Evolutionary conservation across 108 stramenopile genomes (phyloP).

Genomic region (Cyclotella choctawhatcheeana): DNA sequence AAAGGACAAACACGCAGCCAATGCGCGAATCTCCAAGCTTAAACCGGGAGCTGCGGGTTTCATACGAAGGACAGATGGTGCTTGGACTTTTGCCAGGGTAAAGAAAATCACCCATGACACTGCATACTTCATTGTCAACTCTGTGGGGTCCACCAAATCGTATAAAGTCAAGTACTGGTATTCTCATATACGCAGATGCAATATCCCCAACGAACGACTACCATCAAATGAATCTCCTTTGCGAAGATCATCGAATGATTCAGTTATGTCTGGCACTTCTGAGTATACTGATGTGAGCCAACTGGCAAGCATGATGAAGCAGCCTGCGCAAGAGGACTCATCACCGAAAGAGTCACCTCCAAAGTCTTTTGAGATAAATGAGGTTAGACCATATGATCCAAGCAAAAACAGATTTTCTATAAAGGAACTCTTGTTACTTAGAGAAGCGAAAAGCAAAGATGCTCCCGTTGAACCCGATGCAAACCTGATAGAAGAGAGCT

Average conservation of each 20-base stretch:
- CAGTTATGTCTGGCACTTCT: neutral
- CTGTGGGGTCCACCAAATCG: slow-evolving; percentile 21
- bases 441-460: neutral
- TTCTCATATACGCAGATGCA: slow-evolving; percentile 13
- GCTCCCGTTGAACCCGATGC: neutral
- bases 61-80: slow-evolving; percentile 21
- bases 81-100: slow-evolving; percentile 19
- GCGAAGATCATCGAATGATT: neutral
- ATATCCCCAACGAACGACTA: neutral
- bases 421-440: neutral
- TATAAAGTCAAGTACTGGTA: slow-evolving; percentile 21
- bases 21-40: slow-evolving; percentile 20
- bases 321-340: neutral
- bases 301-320: neutral
- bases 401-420: slow-evolving; percentile 9
- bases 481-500: neutral
- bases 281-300: neutral
- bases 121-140: slow-evolving; percentile 14
- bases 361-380: neutral
- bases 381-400: slow-evolving; percentile 7
- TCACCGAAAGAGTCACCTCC: neutral
- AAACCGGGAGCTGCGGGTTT: slow-evolving; percentile 19
- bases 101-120: slow-evolving; percentile 17
- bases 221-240: neutral
- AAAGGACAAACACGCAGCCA: slow-evolving; percentile 20